Evolutionary conservation across 1,284 basidiomycete species (phyloP).

Genomic region (Pseudozyma hubeiensis): DNA sequence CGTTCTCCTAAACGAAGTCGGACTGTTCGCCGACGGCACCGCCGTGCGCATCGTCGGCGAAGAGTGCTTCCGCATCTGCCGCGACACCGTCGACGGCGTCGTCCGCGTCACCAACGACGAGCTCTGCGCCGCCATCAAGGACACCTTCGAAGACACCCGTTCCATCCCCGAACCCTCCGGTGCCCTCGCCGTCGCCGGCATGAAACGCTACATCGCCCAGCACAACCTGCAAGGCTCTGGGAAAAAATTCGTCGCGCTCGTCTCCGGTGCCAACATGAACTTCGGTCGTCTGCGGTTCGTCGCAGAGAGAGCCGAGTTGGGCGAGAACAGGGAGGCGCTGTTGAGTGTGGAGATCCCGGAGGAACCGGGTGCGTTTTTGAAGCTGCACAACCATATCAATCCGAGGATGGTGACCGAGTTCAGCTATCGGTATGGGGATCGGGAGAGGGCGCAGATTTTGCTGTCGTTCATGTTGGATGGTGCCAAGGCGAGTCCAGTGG

Average conservation of each 20-base stretch:
- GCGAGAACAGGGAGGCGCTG: slow-evolving; percentile 92
- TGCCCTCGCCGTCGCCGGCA: slow-evolving; percentile 89
- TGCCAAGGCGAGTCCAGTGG: slow-evolving; percentile 8
- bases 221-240: slow-evolving; percentile 84
- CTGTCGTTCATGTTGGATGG: slow-evolving; percentile 84
- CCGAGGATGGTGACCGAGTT: slow-evolving; percentile 97
- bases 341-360: slow-evolving; percentile 94
- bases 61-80: slow-evolving; percentile 92
- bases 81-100: slow-evolving; percentile 84
- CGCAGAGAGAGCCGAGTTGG: slow-evolving; percentile 94
- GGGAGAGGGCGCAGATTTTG: slow-evolving; percentile 80
- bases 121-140: slow-evolving; percentile 98
- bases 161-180: slow-evolving; percentile 88
- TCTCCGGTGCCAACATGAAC: slow-evolving; percentile 99
- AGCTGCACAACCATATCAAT: slow-evolving; percentile 85
- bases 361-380: slow-evolving; percentile 88
- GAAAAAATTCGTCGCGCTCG: slow-evolving; percentile 88
- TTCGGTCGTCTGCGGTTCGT: slow-evolving; percentile 96
- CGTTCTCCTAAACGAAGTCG: slow-evolving; percentile 87
- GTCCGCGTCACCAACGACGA: slow-evolving; percentile 93
- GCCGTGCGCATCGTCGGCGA: slow-evolving; percentile 96
- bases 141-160: slow-evolving; percentile 82
- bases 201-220: slow-evolving; percentile 86
- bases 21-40: slow-evolving; percentile 97
- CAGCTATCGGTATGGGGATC: slow-evolving; percentile 80